A percentile compares a stretch with the other conserved stretches of the same genome.
These are phyloP conservation scores for Trichothecium sympodiale DNA, from an alignment of 2,329 filamentous ascomycete species.

Conservation along the genomic window DNA sequence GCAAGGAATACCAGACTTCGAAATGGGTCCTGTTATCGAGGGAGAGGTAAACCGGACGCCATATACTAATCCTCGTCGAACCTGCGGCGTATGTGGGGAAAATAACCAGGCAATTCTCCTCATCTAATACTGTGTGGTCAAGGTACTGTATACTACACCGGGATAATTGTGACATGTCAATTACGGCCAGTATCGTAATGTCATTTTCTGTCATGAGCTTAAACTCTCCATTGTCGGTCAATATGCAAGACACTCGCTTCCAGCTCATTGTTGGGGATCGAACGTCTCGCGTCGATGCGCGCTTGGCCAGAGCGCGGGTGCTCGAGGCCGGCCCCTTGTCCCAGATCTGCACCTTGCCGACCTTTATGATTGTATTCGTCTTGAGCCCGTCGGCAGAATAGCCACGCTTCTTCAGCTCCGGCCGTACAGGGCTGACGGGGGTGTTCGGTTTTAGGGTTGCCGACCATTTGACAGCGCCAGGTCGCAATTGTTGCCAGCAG, in stretches of 20 bases:
- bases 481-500: conserved; percentile 69
- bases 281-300: conserved; percentile 46
- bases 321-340: conserved; percentile 57
- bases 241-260: conserved; percentile 81
- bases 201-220: conserved; percentile 84
- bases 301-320: conserved; percentile 43
- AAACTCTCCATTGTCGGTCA: conserved; percentile 91
- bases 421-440: conserved; percentile 23
- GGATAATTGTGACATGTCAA: conserved; percentile 81
- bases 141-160: conserved; percentile 84
- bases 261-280: conserved; percentile 52
- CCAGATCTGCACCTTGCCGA: conserved; percentile 85
- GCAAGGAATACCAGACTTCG: conserved; percentile 91
- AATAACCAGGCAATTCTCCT: conserved; percentile 89
- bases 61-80: conserved; percentile 61
- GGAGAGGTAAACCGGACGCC: conserved; percentile 81
- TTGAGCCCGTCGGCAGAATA: conserved; percentile 20
- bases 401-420: conserved; percentile 31
- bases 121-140: conserved; percentile 80
- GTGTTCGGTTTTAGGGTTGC: conserved; percentile 26
- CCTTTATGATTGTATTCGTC: conserved; percentile 73
- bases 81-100: conserved; percentile 83
- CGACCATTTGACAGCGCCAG: conserved; percentile 42
- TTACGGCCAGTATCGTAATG: conserved; percentile 64
- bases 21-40: conserved; percentile 82